Evolutionary conservation across 352 stramenopile genomes (phyloP).

Genomic region (Globisporangium splendens): DNA sequence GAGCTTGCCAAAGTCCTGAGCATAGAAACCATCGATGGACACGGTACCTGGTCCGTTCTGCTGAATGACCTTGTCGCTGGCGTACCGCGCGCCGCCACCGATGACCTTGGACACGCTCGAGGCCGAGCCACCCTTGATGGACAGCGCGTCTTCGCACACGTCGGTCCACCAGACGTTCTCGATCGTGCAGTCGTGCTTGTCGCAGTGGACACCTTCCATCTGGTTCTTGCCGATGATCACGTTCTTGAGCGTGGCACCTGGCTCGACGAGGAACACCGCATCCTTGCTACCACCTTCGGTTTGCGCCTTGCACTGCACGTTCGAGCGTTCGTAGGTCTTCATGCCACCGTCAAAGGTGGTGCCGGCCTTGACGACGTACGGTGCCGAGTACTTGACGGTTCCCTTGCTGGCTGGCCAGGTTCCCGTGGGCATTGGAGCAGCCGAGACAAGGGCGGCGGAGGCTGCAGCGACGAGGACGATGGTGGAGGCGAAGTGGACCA

Average conservation of each 20-base stretch:
- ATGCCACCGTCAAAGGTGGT: conserved; percentile 26
- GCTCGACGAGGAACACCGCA: conserved; percentile 24
- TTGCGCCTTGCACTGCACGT: conserved; percentile 16
- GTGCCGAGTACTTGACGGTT: conserved; percentile 7
- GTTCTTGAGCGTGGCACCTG: too few relatives aligned
- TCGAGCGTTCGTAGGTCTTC: conserved; percentile 30
- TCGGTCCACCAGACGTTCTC: conserved; percentile 35
- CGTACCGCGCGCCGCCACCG: conserved; percentile 21
- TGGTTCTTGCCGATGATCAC: too few relatives aligned
- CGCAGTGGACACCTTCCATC: too few relatives aligned
- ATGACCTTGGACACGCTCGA: conserved; percentile 16
- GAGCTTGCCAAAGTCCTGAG: conserved; percentile 25
- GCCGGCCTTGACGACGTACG: conserved; percentile 17
- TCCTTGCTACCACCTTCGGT: conserved; percentile 3
- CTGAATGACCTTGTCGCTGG: conserved; percentile 30
- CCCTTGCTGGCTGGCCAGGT: conserved; percentile 20
- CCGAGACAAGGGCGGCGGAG: conserved; percentile 1
- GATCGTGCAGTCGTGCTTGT: too few relatives aligned
- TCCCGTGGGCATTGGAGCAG: conserved; percentile 13
- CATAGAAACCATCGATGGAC: conserved; percentile 23
- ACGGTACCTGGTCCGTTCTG: conserved; percentile 23
- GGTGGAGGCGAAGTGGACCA: neutral
- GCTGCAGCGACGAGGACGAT: neutral
- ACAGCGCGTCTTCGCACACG: conserved; percentile 23
- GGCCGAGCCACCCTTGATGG: conserved; percentile 23